Base-by-base conservation (phyloP, 371 early-diverging fungal genomes). In the Fennellomyces sp. region DNA sequence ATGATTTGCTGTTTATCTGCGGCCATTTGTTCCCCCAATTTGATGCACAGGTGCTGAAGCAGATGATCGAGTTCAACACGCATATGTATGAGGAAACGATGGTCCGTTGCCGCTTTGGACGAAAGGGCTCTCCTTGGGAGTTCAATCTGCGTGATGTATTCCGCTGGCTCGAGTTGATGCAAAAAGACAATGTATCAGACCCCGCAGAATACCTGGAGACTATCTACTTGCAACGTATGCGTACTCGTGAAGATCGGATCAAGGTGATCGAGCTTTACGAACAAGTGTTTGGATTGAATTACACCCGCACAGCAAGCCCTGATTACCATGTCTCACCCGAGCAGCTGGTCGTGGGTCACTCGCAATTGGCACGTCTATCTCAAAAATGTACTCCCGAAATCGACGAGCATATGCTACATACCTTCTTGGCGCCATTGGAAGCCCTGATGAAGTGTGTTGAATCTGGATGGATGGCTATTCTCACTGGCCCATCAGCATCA, bases 141-240 rank as follows among this genome's bases (percentile, higher is more conserved):
- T 98, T 98, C 75, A 98, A 98, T 65, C 73, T 98, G 55, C 92
- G 99, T 39, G 99, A 98, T 81, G 91, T 97, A 21, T 87, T 94
- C 76, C 89, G 99, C 50, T 97, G 98, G 94, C 78, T 97, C 59
- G 94, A 96, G 45, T 70, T 95, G 27, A 83, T 89, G 80, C 75
- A 77, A 28, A 64, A 76, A 36, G 82, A 80, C 38, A 63, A 75
- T 31, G 65, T 64, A 6, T 61, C 70, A 41, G 81, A 85, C 31
- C 94, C 94, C n/a, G 76, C 85, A 1, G 86, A 87, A 52, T 94
- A 81, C 58, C 68, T 97, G 5, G 88, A 91, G 54, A 81, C 92
- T 53, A 82, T 96, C 47, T 97, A 94, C 58, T 61, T 91, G 61
- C 94, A 94, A 52, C 86, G 96, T 52, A 91, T 98, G 94, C 88